phyloP scores from a whole-genome alignment of 164 flowering plant species.

The Liquidambar formosana region DNA sequence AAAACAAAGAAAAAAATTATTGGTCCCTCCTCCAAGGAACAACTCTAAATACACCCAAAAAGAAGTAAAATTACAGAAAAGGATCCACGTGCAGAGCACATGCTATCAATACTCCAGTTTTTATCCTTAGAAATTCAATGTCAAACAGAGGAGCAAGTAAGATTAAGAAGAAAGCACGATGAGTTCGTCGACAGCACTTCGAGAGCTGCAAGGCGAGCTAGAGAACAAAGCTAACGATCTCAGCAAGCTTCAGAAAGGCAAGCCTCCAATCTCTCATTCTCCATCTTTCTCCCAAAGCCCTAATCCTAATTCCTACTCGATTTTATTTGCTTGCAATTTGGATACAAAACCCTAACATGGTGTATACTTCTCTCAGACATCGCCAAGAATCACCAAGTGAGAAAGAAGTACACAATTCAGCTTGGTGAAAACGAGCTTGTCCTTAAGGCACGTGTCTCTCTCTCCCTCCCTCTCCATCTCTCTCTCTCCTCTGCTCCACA shows the following conservation, averaged over 20 bases:
- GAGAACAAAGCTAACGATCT: constrained; percentile 86
- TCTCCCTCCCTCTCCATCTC: neutral
- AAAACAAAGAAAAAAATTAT: too few relatives aligned
- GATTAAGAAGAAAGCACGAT: too few relatives aligned
- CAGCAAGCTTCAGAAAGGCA: constrained; percentile 86
- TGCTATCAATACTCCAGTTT: too few relatives aligned
- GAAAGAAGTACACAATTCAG: constrained; percentile 96
- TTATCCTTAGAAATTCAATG: too few relatives aligned
- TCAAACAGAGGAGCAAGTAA: too few relatives aligned
- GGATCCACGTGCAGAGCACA: too few relatives aligned
- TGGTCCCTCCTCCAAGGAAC: too few relatives aligned
- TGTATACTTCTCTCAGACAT: constrained; percentile 52
- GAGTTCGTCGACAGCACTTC: constrained; percentile 48
- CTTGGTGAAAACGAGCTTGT: constrained; percentile 98
- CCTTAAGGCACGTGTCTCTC: constrained; percentile 58
- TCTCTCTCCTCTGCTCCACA: too few relatives aligned
- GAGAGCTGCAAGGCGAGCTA: constrained; percentile 77
- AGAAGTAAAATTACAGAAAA: too few relatives aligned
- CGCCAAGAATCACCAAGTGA: constrained; percentile 86
- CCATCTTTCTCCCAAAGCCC: constrained; percentile 4
- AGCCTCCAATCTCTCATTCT: neutral
- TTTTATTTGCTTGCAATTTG: neutral
- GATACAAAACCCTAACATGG: neutral
- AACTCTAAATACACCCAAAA: too few relatives aligned
- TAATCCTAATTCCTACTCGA: neutral